Evolutionary conservation across 441 rosid species (phyloP).

Genomic region (Melastoma candidum): DNA sequence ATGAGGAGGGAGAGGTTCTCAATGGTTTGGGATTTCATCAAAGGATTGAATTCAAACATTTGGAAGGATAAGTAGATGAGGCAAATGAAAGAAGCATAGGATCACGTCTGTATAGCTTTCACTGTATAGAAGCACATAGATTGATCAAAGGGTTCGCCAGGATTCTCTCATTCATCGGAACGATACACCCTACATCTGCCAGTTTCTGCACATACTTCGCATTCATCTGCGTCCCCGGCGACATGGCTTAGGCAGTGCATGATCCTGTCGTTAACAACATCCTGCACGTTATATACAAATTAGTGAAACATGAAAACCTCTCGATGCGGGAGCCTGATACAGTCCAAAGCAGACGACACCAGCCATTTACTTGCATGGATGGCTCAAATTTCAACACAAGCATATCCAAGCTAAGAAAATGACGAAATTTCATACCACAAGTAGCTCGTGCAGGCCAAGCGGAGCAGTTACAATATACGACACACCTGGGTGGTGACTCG

Average conservation of each 20-base stretch:
- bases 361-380: too few relatives aligned
- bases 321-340: too few relatives aligned
- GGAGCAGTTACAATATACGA: constrained; percentile 78
- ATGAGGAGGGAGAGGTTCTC: constrained; percentile 33
- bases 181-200: constrained; percentile 69
- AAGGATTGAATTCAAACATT: constrained; percentile 14
- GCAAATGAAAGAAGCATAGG: too few relatives aligned
- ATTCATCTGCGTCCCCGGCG: constrained; percentile 66
- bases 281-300: constrained; percentile 29
- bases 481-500: constrained; percentile 59
- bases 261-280: constrained; percentile 71
- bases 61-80: constrained; percentile 8
- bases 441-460: constrained; percentile 76
- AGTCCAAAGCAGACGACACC: too few relatives aligned
- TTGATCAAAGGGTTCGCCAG: too few relatives aligned
- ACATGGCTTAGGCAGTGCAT: constrained; percentile 64
- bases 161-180: neutral
- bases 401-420: neutral
- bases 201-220: constrained; percentile 73
- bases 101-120: too few relatives aligned
- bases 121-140: too few relatives aligned
- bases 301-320: neutral
- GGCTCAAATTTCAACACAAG: too few relatives aligned
- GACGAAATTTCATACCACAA: constrained; percentile 47
- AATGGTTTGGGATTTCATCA: constrained; percentile 23